phyloP scores from a whole-genome alignment of 2,329 filamentous ascomycete genomes.

The Aspergillus niger region DNA sequence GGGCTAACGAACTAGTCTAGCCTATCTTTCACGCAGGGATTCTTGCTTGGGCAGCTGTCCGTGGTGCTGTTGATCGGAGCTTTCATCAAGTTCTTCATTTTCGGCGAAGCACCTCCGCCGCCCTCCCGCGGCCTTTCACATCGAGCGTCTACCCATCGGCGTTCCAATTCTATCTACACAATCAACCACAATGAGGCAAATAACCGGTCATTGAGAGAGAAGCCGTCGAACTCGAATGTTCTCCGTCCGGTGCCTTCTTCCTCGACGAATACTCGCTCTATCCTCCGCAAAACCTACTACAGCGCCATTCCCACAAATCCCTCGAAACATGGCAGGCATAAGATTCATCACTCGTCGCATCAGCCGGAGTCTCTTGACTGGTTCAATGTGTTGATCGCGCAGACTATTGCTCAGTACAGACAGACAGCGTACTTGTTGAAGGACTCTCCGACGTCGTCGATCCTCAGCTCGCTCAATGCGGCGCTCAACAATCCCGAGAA shows the following conservation, averaged over 20 bases:
- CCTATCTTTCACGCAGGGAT: conserved; percentile 88
- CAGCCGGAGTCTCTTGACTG: conserved; percentile 96
- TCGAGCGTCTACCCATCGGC: conserved; percentile 75
- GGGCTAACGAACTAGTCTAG: conserved; percentile 47
- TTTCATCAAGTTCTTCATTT: conserved; percentile 99
- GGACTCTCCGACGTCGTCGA: conserved; percentile 54
- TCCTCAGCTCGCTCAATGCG: conserved; percentile 80
- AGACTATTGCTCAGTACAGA: conserved; percentile 93
- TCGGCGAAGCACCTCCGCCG: conserved; percentile 85
- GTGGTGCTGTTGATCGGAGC: conserved; percentile 87
- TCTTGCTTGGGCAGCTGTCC: conserved; percentile 89
- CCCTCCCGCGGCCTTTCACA: conserved; percentile 76
- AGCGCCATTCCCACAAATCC: conserved; percentile 57
- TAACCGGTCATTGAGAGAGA: conserved; percentile 49
- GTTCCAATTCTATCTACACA: conserved; percentile 65
- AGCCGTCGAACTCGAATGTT: conserved; percentile 64
- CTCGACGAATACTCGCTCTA: conserved; percentile 77
- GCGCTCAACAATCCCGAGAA: conserved; percentile 84
- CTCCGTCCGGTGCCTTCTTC: conserved; percentile 72
- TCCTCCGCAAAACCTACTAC: conserved; percentile 96
- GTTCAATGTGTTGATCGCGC: conserved; percentile 97
- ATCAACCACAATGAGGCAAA: conserved; percentile 42
- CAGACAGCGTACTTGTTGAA: conserved; percentile 91
- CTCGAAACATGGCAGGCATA: conserved; percentile 45
- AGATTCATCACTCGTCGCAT: conserved; percentile 67